Base-by-base conservation (phyloP, 768 basidiomycete species). In the Boletus reticuloceps region DNA sequence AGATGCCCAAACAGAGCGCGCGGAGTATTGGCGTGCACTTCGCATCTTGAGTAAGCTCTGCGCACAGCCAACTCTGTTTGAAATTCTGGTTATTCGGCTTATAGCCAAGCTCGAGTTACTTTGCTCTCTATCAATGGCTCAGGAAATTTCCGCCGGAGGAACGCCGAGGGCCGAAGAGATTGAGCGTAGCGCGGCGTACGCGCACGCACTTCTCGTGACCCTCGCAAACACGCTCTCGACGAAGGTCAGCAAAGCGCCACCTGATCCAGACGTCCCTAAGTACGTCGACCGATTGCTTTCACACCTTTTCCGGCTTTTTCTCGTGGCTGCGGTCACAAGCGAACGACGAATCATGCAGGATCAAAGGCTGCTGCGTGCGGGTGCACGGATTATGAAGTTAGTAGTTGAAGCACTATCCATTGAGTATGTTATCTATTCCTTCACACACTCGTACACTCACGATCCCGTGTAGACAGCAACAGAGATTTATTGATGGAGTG, bases 111-210 rank as follows among this genome's bases (percentile, higher is more conserved):
- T 98, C 31, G 88, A 91, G 47, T 64, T 88, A 0, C 69, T 89
- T n/a, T 85, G 84, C 59, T 67, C 79, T 43, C 60, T 75, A 6
- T 55, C 69, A 12, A 20, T 51, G 20, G 14, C 58, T 29, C 25
- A 51, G 40, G 36, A 53, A 42, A 16, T 58, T 52, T 46, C 59
- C 2, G 12, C 32, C 8, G 34, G 36, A 20, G 47, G 32, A 27
- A 43, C 27, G 4, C 36, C 13, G 20, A 46, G n/a, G 12, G 68
- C 56, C 5, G 66, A 66, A 6, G 82, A 84, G 36, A 37, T 61
- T 3, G 89, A 94, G 67, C 79, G 84, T 13, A 73, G 70, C n/a
- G 84, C 90, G 0, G 89, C 93, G 12, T 98, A 96, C 66, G 86
- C 84, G 1, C 91, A 94, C 71, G 84, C 94, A 31, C 78, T 98